Base-by-base conservation (phyloP, 148 eudicot genomes). In the Vaccinium corymbosum region DNA sequence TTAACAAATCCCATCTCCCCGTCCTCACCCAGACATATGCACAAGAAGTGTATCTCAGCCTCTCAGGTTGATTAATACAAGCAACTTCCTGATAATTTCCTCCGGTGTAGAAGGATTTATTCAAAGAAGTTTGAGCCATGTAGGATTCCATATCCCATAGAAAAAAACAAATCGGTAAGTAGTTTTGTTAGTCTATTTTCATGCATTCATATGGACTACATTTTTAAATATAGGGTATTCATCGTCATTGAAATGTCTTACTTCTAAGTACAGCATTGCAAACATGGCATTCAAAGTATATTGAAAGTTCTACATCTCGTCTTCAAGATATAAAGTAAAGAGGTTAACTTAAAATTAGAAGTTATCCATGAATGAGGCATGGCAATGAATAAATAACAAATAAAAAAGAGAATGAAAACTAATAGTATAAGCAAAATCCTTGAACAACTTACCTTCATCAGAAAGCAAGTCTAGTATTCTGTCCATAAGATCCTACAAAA, bases 401-500 rank as follows among this genome's bases (percentile, higher is more conserved):
- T 62, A 35, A 8, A 62, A 50, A 32, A 42, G 11, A 22, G 52
- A 70, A 35, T 32, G 1, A 70, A 48, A 82, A n/a, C 2, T 4
- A 71, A 48, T 35, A 35, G 38, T 4, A 56, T 51, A 50, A 53
- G 11, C 62, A 53, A 59, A 59, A 76, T 76, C 52, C 19, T 76
- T 71, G 55, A 55, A 68, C 61, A 50, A 84, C 84, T 92, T 87
- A 95, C 98, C 97, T 89, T 94, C 98, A 83, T 91, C 92, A 56
- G 91, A 90, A 82, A 95, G 92, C 81, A 90, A 87, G 75, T 93
- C 92, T 89, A 93, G 29, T 84, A 95, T 90, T 83, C 97, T 88
- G 85, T 94, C 98, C 79, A 88, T 80, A 66, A 95, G 97, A 87
- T 95, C 98, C 98, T 95, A 85, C 87, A 88, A 80, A 75, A 70